These are phyloP conservation scores for Vigna nakashimae DNA, from an alignment of 306 rosid species.

Conservation along the genomic window DNA sequence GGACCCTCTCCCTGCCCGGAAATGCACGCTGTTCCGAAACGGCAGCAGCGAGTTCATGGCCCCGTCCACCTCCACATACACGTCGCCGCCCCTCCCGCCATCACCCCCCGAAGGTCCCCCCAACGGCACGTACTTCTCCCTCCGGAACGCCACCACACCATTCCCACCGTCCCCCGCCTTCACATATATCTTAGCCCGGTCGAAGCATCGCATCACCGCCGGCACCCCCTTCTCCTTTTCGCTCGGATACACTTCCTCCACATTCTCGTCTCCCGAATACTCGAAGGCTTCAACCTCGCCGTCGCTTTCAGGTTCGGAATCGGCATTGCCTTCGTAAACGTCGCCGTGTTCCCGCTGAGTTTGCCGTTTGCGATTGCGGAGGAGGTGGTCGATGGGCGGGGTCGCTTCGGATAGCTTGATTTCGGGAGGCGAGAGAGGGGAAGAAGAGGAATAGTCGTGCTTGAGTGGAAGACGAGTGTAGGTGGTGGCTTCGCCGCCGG, in stretches of 20 bases:
- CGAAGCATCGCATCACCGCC: slow-evolving; percentile 95
- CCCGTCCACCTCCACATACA: slow-evolving; percentile 81
- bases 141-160: slow-evolving; percentile 89
- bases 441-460: slow-evolving; percentile 64
- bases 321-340: slow-evolving; percentile 39
- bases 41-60: slow-evolving; percentile 84
- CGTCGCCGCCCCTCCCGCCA: slow-evolving; percentile 93
- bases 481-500: slow-evolving; percentile 84
- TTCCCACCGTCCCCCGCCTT: slow-evolving; percentile 91
- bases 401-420: slow-evolving; percentile 76
- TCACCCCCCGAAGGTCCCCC: slow-evolving; percentile 97
- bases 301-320: slow-evolving; percentile 49
- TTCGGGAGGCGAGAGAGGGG: slow-evolving; percentile 53
- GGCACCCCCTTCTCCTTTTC: slow-evolving; percentile 91
- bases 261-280: slow-evolving; percentile 28
- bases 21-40: slow-evolving; percentile 87
- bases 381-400: slow-evolving; percentile 42
- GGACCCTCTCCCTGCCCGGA: slow-evolving; percentile 79
- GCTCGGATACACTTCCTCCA: slow-evolving; percentile 24
- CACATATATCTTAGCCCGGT: slow-evolving; percentile 75
- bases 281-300: neutral
- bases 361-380: slow-evolving; percentile 27
- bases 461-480: slow-evolving; percentile 84
- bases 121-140: slow-evolving; percentile 87
- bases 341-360: neutral